Evolutionary conservation across 2,329 filamentous ascomycete genomes (phyloP), one percentile per base, ranked within the genome.

Genomic region (Metarhizium humberi): DNA sequence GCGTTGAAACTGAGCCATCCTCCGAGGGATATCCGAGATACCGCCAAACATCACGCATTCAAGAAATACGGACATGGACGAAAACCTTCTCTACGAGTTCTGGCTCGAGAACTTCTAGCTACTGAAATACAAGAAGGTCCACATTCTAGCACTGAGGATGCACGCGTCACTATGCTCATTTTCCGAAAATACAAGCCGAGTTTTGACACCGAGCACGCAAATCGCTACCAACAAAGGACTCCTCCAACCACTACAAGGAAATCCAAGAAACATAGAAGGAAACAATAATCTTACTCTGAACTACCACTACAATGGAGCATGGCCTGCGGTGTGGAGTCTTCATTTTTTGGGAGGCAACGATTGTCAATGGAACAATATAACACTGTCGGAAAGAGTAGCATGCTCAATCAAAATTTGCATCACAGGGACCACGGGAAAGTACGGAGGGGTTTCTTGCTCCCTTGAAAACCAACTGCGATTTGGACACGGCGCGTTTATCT

Each of bases 121-220:
- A 70, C 85, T 5, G 81, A 85, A 51, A 86, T 88, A 53, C 85
- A 88, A 61, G 73, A 69, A 20, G 84, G 82, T 1, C 73, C 79
- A 30, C 85, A 87, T 67, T 86, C 82, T 2, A 87, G 84, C 67
- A 73, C 87, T 59, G 76, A 87, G 73, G 94, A 99, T 75, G 94
- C 94, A 2, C 78, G 90, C 61, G 90, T 89, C 5, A 86, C 91
- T 0, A 97, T 99, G 91, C 74, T 92, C 55, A 73, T 99, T 46
- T 97, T 95, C 66, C 80, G 88, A 58, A 82, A 84, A 61, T 83
- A 91, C 68, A 97, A 96, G 73, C 78, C 85, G 18, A 87, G 79
- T 0, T 96, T 99, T 66, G 94, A 97, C 67, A 75, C 84, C 56
- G 90, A 95, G 67, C 84, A 90, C 68, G 75, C 85, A 55, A 85